phyloP scores from a whole-genome alignment of 2,329 filamentous ascomycete genomes.

The Dryadomyces quercivorus region DNA sequence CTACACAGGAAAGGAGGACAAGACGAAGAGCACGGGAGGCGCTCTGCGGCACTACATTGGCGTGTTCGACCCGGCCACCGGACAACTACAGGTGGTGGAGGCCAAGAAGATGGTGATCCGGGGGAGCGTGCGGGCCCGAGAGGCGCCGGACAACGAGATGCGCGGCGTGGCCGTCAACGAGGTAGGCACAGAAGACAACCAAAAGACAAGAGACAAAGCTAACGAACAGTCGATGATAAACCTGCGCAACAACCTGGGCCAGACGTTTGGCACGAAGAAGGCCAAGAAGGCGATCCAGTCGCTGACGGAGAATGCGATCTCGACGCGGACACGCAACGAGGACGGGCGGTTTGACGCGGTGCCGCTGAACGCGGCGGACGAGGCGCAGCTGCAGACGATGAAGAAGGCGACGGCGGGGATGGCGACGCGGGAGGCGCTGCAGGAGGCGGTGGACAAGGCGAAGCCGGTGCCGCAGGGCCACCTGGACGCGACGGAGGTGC shows the following conservation, averaged over 20 bases:
- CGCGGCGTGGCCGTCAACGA: conserved; percentile 22
- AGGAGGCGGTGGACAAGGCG: conserved; percentile 46
- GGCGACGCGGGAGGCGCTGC: conserved; percentile 30
- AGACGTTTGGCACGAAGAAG: conserved; percentile 77
- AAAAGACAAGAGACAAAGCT: not conserved
- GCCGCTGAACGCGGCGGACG: conserved; percentile 29
- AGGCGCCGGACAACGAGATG: conserved; percentile 34
- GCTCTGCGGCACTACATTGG: conserved; percentile 52
- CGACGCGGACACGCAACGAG: conserved; percentile 22
- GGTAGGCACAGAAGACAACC: conserved; percentile 16
- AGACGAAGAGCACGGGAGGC: conserved; percentile 23
- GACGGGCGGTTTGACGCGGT: conserved; percentile 28
- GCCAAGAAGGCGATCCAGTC: conserved; percentile 65
- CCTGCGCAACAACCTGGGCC: conserved; percentile 56
- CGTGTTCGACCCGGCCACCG: conserved; percentile 48
- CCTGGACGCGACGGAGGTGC: conserved; percentile 49
- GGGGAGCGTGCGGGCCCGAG: conserved; percentile 42
- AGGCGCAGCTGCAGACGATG: conserved; percentile 52
- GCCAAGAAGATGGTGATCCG: conserved; percentile 53
- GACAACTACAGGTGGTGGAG: conserved; percentile 47
- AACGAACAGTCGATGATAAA: conserved; percentile 40
- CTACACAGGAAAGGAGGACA: conserved; percentile 46
- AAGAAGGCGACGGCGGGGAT: conserved; percentile 40
- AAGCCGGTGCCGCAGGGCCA: conserved; percentile 67
- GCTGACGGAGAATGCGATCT: conserved; percentile 59